phyloP scores from a whole-genome alignment of 2,329 filamentous ascomycete species.

The Thelonectria blattea region DNA sequence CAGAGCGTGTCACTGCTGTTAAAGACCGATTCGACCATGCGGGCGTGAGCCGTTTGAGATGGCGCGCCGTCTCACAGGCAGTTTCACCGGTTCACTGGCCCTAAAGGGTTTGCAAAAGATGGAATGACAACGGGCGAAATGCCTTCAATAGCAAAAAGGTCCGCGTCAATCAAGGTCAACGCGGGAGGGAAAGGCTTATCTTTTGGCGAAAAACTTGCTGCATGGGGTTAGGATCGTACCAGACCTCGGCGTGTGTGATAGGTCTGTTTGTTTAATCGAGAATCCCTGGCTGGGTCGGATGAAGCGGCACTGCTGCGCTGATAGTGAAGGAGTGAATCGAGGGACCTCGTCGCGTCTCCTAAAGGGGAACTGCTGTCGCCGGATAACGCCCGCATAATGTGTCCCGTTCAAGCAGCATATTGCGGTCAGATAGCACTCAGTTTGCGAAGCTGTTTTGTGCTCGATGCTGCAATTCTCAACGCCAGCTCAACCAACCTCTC shows the following conservation, averaged over 20 bases:
- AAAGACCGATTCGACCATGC: neutral
- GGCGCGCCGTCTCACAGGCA: neutral
- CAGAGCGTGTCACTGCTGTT: no score
- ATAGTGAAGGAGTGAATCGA: neutral
- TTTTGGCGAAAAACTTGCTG: slow-evolving; percentile 12
- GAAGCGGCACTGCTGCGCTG: slow-evolving; percentile 3
- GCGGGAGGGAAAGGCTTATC: slow-evolving; percentile 1
- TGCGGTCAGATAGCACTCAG: neutral
- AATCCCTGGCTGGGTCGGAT: slow-evolving; percentile 5
- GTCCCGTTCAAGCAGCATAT: neutral
- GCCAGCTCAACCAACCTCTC: neutral
- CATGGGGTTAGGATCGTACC: slow-evolving; percentile 5
- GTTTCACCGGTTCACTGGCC: no score
- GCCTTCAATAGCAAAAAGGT: neutral
- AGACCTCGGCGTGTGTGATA: neutral
- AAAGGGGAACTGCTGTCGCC: neutral
- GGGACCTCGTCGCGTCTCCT: neutral
- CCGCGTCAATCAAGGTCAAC: neutral
- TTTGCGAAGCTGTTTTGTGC: neutral
- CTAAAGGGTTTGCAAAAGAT: no score
- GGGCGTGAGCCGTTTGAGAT: neutral
- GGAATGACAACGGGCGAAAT: neutral
- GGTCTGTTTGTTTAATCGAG: neutral
- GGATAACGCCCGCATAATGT: slow-evolving; percentile 5
- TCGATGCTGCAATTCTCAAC: neutral